These are phyloP conservation scores for Pseudogymnoascus sp. DNA, from an alignment of 2,329 filamentous ascomycete species.

Conservation along the genomic window DNA sequence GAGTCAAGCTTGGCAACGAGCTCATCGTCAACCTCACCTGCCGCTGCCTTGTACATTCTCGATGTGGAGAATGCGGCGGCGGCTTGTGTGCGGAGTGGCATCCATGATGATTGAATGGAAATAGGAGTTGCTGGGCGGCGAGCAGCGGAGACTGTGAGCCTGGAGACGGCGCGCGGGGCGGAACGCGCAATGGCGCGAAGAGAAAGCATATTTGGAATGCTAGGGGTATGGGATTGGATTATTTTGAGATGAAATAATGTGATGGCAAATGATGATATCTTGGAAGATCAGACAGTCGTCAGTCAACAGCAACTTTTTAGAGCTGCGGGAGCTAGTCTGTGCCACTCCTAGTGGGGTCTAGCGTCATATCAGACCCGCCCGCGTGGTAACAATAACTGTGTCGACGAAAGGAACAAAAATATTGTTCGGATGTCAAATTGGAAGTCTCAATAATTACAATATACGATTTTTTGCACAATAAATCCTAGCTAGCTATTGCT, in stretches of 20 bases:
- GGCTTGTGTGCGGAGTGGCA: slow-evolving; percentile 22
- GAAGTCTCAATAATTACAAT: not conserved
- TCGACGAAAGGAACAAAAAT: not conserved
- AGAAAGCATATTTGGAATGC: slow-evolving; percentile 53
- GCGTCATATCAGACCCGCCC: slow-evolving; percentile 1
- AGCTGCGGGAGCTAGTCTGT: slow-evolving; percentile 8
- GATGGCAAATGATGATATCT: slow-evolving; percentile 6
- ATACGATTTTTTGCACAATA: not conserved
- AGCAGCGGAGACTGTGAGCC: slow-evolving; percentile 44
- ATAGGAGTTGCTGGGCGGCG: slow-evolving; percentile 38
- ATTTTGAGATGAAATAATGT: slow-evolving; percentile 12
- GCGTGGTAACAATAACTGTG: not conserved
- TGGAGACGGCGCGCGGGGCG: slow-evolving; percentile 54
- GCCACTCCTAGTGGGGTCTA: slow-evolving; percentile 3
- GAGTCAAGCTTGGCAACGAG: slow-evolving; percentile 77
- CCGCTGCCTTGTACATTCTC: slow-evolving; percentile 31
- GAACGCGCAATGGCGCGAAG: slow-evolving; percentile 58
- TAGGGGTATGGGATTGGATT: slow-evolving; percentile 9
- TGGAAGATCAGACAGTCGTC: not conserved
- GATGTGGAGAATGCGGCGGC: slow-evolving; percentile 32
- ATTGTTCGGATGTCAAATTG: not conserved
- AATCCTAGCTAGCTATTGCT: not conserved
- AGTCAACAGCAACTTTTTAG: slow-evolving; percentile 7
- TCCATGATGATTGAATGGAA: slow-evolving; percentile 24
- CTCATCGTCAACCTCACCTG: slow-evolving; percentile 60